Percentiles rank a stretch among this genome's conserved stretches.
Conservation (phyloP, 1,284 basidiomycete species). For the Veloporphyrellus conicus region DNA sequence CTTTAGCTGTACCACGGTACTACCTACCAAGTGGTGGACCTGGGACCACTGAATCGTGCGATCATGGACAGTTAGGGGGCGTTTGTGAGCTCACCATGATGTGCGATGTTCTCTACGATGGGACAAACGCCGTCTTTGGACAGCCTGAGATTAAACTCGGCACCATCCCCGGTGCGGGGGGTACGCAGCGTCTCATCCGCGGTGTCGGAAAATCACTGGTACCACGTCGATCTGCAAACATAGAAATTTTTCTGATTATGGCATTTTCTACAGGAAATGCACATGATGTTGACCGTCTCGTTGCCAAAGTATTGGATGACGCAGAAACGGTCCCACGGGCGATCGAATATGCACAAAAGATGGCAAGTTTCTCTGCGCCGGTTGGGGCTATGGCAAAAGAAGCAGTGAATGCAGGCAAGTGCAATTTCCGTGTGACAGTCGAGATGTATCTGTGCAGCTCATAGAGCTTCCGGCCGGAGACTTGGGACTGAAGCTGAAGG, state of each 20-base stretch:
- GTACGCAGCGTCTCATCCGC: slow-evolving; percentile 78
- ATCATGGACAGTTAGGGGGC: slow-evolving; percentile 71
- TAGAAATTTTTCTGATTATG: neutral
- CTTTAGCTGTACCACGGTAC: too few species aligned
- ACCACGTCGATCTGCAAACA: neutral
- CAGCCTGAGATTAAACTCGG: slow-evolving; percentile 98
- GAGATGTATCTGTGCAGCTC: neutral
- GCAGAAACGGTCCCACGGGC: slow-evolving; percentile 28
- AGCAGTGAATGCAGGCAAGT: slow-evolving; percentile 60
- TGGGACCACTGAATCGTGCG: neutral
- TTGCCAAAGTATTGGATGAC: slow-evolving; percentile 31
- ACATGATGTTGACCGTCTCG: slow-evolving; percentile 57
- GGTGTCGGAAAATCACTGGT: slow-evolving; percentile 84
- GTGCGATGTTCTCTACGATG: slow-evolving; percentile 96
- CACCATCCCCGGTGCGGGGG: slow-evolving; percentile 90
- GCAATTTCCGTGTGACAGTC: slow-evolving; percentile 15
- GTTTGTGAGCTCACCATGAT: slow-evolving; percentile 96
- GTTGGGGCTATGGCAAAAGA: slow-evolving; percentile 51
- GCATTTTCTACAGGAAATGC: slow-evolving; percentile 52
- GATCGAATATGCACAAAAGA: slow-evolving; percentile 28
- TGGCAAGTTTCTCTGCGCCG: slow-evolving; percentile 31
- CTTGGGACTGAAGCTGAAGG: slow-evolving; percentile 49
- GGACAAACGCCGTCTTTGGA: slow-evolving; percentile 88
- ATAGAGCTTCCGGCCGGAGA: slow-evolving; percentile 46
- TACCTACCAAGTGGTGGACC: slow-evolving; percentile 89